Evolutionary conservation across 176 grass and related monocot species (phyloP).

Genomic region (Miscanthus lutarioriparius): DNA sequence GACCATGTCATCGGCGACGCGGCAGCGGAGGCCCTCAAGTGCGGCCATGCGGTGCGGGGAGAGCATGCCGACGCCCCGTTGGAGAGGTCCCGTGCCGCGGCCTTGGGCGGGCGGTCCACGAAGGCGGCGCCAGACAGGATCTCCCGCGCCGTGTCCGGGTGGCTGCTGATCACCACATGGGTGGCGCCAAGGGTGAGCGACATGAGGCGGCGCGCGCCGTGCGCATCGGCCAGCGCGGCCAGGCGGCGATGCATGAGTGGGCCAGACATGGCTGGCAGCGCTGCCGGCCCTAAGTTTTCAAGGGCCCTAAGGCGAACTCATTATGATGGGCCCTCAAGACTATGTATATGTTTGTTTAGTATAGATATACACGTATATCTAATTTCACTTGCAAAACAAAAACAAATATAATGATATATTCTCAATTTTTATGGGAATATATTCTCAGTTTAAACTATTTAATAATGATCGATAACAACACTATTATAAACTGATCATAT

Average conservation of each 20-base stretch:
- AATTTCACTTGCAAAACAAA: too few species aligned
- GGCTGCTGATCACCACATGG: constrained; percentile 39
- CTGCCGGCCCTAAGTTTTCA: too few species aligned
- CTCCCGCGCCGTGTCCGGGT: constrained; percentile 44
- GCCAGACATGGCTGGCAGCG: neutral
- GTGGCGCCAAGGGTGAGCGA: constrained; percentile 39
- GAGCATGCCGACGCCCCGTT: constrained; percentile 34
- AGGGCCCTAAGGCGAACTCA: too few species aligned
- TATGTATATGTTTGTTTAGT: too few species aligned
- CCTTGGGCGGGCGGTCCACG: constrained; percentile 36
- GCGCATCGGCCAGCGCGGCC: constrained; percentile 6
- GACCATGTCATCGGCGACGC: constrained; percentile 3
- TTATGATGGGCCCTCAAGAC: too few species aligned
- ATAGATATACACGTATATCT: too few species aligned
- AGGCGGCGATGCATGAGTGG: constrained; percentile 46
- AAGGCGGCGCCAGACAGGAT: constrained; percentile 27
- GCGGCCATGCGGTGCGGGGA: constrained; percentile 31
- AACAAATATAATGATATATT: too few species aligned
- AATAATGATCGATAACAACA: too few species aligned
- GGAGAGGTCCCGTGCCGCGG: constrained; percentile 27
- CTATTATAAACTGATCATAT: too few species aligned
- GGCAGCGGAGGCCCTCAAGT: neutral
- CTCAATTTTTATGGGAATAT: too few species aligned
- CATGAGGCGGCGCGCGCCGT: constrained; percentile 36
- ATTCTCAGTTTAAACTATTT: too few species aligned